Base-by-base conservation (phyloP, 2,329 filamentous ascomycete species). In the Sporothrix luriei region DNA sequence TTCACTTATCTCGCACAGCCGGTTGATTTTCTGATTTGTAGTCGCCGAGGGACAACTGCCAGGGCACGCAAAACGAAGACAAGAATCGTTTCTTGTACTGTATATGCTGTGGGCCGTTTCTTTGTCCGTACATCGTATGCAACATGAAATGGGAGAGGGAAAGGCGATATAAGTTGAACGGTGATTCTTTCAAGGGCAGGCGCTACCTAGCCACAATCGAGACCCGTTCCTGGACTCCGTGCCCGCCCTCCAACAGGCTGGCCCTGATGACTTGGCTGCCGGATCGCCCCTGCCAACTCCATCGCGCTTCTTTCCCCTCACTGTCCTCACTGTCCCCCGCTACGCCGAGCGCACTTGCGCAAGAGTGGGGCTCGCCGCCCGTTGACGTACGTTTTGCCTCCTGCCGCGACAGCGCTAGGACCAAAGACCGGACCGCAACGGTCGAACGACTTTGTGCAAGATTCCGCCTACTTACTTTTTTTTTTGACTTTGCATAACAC, bases 321-420 rank as follows among this genome's bases (percentile, higher is more conserved):
- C 61, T 64, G 43, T 64, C 61, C 43, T 64, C 61, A 49, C 61
- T 29, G 1, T 29, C 14, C 61, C 61, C 61, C 43, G 24, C 57
- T 46, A 19, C 61, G 46, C 26, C 61, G 61, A 49, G 26, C 9
- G 26, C 43, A 49, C 21, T 49, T 49, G 40, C 43, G 24, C 14
- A 26, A 64, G 26, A 64, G 61, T 64, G 61, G 61, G 61, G 24
- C 43, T 43, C 24, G 61, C 61, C 61, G 43, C 24, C 29, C 43
- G 10, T 29, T 29, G 43, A 49, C 48, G 13, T 7, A 24, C 38
- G 38, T 33, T 64, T 64, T 64, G 61, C 61, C 61, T 64, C 61
- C 61, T 49, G 24, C 43, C 43, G 61, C 43, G 33, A n/a, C 24
- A 40, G 33, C 61, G 21, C 16, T 24, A 21, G 26, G 40, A 64